Evolutionary conservation across 352 stramenopile genomes (phyloP), one percentile per base, ranked within the genome.

Genomic region (Globisporangium alternatum): DNA sequence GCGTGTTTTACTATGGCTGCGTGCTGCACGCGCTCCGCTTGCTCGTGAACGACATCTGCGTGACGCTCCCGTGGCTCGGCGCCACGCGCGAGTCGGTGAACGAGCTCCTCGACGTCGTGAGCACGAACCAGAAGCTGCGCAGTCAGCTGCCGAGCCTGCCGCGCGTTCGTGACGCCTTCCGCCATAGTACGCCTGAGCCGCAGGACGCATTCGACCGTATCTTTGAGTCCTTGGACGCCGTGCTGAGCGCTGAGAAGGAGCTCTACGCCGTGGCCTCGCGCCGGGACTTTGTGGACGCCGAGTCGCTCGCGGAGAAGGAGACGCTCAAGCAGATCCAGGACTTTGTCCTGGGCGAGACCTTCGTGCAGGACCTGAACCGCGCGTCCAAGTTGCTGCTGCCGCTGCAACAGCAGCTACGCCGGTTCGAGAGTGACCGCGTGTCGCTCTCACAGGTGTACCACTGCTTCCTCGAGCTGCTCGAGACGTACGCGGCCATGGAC

Each of bases 1-100:
- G 80, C 58, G 60, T 73, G 0, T 91, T 91, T 57, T 89, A 80
- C 67, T 75, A 91, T 52, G 82, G 82, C n/a, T 91, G 82, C 48
- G 69, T 83, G 25, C 75, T 65, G 49, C 72, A 81, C 45, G 76
- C 82, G 17, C 62, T 91, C 22, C 64, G 56, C 0, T 58, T 86
- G 53, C 58, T 91, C 48, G 75, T 89, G 48, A 70, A 65, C 17
- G 82, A 91, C 45, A 70, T 91, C 31, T 70, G 55, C 49, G 74
- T 54, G 37, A 77, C 81, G 4, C 61, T 91, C 2, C 80, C 82
- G 1, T 87, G 78, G 80, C 67, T 91, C 9, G 65, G 71, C 1
- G 71, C 65, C 3, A 70, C 81, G 8, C 70, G 75, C 25, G 60
- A 70, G 12, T 77, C 72, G 6, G 76, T 85, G 17, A 22, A 59